phyloP scores from a whole-genome alignment of 257 asterid genomes.

The Cinchona pubescens region DNA sequence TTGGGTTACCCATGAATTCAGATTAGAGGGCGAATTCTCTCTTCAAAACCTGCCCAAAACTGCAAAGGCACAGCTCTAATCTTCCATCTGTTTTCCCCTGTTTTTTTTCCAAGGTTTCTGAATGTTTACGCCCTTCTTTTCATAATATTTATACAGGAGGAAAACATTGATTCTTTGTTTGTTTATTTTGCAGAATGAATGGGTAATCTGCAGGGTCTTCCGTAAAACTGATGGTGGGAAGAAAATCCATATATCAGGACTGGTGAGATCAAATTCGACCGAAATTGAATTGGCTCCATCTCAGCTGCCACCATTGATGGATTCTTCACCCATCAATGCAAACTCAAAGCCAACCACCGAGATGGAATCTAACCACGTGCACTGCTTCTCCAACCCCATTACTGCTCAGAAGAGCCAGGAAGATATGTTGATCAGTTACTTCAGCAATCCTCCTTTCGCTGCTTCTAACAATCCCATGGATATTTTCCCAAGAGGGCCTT shows the following conservation, averaged over 20 bases:
- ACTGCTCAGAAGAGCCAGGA: conserved; percentile 34
- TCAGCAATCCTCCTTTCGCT: conserved; percentile 26
- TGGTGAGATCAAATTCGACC: conserved; percentile 32
- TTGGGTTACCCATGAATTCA: conserved; percentile 77
- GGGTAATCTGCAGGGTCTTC: conserved; percentile 93
- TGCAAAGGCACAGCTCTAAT: conserved; percentile 39
- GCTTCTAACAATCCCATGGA: conserved; percentile 32
- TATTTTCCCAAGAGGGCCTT: conserved; percentile 21
- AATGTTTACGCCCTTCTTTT: neutral
- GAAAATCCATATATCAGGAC: conserved; percentile 65
- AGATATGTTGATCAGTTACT: conserved; percentile 22
- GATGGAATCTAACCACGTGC: conserved; percentile 50
- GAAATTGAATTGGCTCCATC: conserved; percentile 26
- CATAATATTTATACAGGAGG: neutral
- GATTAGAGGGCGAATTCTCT: conserved; percentile 60
- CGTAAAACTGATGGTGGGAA: conserved; percentile 77
- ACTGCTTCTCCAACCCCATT: conserved; percentile 78
- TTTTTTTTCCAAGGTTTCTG: neutral
- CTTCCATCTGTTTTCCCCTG: conserved; percentile 1
- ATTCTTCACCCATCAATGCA: conserved; percentile 34
- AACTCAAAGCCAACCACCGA: conserved; percentile 14
- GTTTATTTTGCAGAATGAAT: conserved; percentile 58
- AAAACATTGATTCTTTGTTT: neutral
- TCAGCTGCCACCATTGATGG: conserved; percentile 60
- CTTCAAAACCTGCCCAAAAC: conserved; percentile 37